Conservation (phyloP, 345 rosid species). For the Camelina hispida region DNA sequence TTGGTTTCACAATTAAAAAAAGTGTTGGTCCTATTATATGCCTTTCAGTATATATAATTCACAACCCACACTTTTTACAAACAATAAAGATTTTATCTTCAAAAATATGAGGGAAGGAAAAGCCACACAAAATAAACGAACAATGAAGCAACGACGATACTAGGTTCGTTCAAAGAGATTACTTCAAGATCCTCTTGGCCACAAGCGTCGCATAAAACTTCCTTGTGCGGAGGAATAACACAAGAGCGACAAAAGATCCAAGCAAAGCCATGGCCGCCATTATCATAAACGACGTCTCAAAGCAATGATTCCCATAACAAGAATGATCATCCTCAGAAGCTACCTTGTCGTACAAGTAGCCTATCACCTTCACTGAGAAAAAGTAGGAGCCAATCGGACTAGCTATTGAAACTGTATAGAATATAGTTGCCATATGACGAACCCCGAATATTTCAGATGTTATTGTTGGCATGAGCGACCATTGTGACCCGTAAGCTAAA, state of each 20-base stretch:
- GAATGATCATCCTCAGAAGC: conserved; percentile 50
- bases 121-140: neutral
- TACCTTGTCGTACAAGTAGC: conserved; percentile 71
- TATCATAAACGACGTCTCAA: conserved; percentile 72
- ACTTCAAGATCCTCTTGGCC: conserved; percentile 48
- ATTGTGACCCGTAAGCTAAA: conserved; percentile 77
- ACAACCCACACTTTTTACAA: conserved; percentile 13
- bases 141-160: neutral
- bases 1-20: too few species aligned
- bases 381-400: conserved; percentile 87
- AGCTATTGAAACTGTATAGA: conserved; percentile 78
- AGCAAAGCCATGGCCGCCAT: conserved; percentile 63
- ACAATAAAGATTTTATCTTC: neutral
- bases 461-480: conserved; percentile 86
- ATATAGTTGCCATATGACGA: conserved; percentile 74
- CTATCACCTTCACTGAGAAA: conserved; percentile 85
- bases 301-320: conserved; percentile 73
- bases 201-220: conserved; percentile 64
- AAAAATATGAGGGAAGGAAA: neutral
- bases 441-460: conserved; percentile 77
- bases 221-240: conserved; percentile 63
- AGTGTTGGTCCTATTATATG: neutral
- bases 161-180: neutral
- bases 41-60: conserved; percentile 5
- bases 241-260: conserved; percentile 61